Evolutionary conservation across 2,329 filamentous ascomycete genomes (phyloP), one percentile per base, ranked within the genome.

Genomic region (Aspergillus tanneri): DNA sequence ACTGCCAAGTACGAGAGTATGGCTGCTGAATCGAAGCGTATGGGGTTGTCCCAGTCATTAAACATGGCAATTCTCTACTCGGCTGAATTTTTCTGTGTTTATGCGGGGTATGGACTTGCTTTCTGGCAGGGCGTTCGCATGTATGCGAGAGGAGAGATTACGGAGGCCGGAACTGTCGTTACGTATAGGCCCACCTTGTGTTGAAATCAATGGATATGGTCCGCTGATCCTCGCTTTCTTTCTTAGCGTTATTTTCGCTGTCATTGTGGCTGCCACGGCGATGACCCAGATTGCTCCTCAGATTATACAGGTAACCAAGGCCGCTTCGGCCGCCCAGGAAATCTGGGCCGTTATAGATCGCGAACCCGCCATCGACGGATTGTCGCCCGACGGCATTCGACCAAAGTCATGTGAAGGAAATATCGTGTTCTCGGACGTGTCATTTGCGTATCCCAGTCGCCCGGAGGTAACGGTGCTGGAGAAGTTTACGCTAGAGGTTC

Each of bases 81-180:
- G 6, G 27, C 21, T 5, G 43, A 46, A n/a, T 46, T 32, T 12
- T 46, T 39, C 36, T 39, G 24, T 14, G 36, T 40, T 11, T 79
- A 84, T 36, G 82, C 79, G 0, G 81, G 81, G 16, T 84, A 83
- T 63, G 82, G 80, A 2, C 70, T 85, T 10, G 78, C 76, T 23
- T 74, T 83, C 50, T 71, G 62, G 65, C 60, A 66, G 44, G 67
- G 61, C 3, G 54, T 66, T 39, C 39, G 54, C 18, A 63, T 67
- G 62, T 56, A 59, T 38, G 49, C 55, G 11, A 57, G 52, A 18
- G 62, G 62, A 9, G 65, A 68, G 34, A 46, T 65, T 9, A 12
- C 35, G 1, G 43, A 59, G 12, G 42, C 56, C 2, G 65, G 64
- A 3, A 50, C 52, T 18, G 52, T 67, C 30, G 60, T 67, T 18